phyloP scores from a whole-genome alignment of 192 early-diverging fungal genomes.

The Coemansia sp. region DNA sequence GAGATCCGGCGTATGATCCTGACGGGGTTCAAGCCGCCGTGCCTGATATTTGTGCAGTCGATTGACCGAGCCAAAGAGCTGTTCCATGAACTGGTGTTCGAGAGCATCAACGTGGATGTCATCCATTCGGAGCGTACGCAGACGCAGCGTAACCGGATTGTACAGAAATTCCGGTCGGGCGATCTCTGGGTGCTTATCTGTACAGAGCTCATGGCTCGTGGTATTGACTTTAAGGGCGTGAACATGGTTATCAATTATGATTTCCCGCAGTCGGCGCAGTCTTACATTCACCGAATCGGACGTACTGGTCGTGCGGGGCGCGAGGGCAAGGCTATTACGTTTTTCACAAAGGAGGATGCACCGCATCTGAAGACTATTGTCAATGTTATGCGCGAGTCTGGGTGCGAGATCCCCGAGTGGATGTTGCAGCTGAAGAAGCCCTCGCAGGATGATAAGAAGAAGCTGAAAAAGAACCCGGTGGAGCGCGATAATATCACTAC shows the following conservation, averaged over 20 bases:
- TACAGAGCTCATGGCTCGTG: conserved; percentile 96
- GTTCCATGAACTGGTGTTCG: conserved; percentile 94
- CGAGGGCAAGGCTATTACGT: conserved; percentile 87
- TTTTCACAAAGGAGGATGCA: conserved; percentile 92
- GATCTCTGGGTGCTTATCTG: conserved; percentile 95
- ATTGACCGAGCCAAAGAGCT: conserved; percentile 97
- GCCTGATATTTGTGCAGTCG: conserved; percentile 95
- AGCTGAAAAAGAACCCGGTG: conserved; percentile 72
- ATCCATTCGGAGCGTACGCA: conserved; percentile 96
- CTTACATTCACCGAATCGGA: conserved; percentile 97
- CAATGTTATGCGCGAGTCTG: conserved; percentile 95
- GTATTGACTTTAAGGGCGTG: conserved; percentile 99
- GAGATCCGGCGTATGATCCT: conserved; percentile 86
- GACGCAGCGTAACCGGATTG: conserved; percentile 87
- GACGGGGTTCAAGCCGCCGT: conserved; percentile 85
- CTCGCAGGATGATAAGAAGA: conserved; percentile 64
- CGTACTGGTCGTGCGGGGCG: conserved; percentile 98
- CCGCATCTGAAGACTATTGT: conserved; percentile 90
- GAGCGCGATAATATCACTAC: conserved; percentile 79
- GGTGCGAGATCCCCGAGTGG: conserved; percentile 97
- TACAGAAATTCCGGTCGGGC: conserved; percentile 86
- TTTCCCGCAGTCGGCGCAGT: conserved; percentile 88
- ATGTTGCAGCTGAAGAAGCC: conserved; percentile 84
- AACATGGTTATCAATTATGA: conserved; percentile 99
- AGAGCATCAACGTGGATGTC: conserved; percentile 98